Base-by-base conservation (phyloP, 495 filamentous ascomycete species). In the Aspergillus bridgeri region DNA sequence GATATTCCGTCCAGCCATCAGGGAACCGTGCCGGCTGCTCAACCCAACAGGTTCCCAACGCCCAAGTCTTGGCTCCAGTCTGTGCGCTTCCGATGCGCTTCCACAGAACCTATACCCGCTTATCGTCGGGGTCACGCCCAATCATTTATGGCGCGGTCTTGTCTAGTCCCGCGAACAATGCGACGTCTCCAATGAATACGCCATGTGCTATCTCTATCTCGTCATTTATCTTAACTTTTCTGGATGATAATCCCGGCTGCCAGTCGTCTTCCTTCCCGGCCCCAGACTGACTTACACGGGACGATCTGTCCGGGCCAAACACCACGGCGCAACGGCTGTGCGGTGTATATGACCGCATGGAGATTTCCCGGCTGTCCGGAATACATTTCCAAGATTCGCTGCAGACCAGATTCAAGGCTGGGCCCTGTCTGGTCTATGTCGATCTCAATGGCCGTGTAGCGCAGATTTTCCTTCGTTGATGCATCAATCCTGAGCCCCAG, bases 251-350 rank as follows among this genome's bases (percentile, higher is more conserved):
- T 49, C 20, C 65, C 78, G 7, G 73, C 78, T 25, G 66, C 64
- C 51, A 81, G 51, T 57, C 58, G 62, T 33, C 62, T 59, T 8
- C 75, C 78, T 48, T 69, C 60, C 17, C 56, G 51, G 9, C 77
- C 78, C 78, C 77, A 82, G 44, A 80, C 69, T 20, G 69, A 70
- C 56, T 65, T 67, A 60, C 77, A 81, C 19, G 79, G 80, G 20
- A 82, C 60, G 38, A 81, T 57, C 57, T 81, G 79, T 2, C 71
- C 69, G 13, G 61, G 48, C 66, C 67, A 76, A 33, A 56, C 44
- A 8, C 53, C 61, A 38, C 59, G 54, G 5, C 64, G 53, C 52
- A 72, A 42, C 22, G 53, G 49, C 48, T 68, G 61, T 7, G 69
- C 63, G 7, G 69, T 76, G 56, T 78, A 79, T 23, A 78, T 47